Evolutionary conservation across 2,329 filamentous ascomycete genomes (phyloP).

Genomic region (Epichloe gansuensis): DNA sequence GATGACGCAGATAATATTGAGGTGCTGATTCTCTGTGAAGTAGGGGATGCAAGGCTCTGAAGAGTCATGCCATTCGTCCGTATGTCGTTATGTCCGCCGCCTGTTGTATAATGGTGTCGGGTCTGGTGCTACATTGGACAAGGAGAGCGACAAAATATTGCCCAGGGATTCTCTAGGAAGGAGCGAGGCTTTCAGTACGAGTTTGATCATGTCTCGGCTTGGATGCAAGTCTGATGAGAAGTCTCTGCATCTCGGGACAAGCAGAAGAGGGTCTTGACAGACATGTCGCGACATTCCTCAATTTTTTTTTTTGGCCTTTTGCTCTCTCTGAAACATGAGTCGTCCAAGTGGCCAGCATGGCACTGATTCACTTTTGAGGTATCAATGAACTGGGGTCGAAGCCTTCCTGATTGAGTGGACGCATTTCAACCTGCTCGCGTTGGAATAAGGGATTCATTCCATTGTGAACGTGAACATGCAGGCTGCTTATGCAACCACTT

Average conservation of each 20-base stretch:
- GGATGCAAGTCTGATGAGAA: neutral
- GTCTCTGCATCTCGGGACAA: neutral
- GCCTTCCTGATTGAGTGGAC: neutral
- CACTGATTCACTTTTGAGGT: neutral
- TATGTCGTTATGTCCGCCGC: neutral
- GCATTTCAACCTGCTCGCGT: neutral
- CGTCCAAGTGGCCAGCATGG: neutral
- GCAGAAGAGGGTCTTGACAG: too few species aligned
- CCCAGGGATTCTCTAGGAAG: neutral
- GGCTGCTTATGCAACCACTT: slow-evolving; percentile 2
- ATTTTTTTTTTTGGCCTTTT: too few species aligned
- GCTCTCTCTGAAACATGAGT: too few species aligned
- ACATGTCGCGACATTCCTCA: too few species aligned
- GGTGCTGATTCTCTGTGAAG: neutral
- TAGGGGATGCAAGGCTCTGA: too few species aligned
- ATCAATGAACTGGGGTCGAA: too few species aligned
- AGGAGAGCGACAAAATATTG: neutral
- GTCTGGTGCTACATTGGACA: neutral
- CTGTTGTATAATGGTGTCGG: neutral
- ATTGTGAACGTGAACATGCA: neutral
- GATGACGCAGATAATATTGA: neutral
- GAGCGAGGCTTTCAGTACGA: neutral
- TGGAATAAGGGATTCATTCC: too few species aligned
- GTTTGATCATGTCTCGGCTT: neutral
- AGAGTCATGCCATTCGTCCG: neutral